Evolutionary conservation across 441 rosid species (phyloP).

Genomic region (Capsella rubella): DNA sequence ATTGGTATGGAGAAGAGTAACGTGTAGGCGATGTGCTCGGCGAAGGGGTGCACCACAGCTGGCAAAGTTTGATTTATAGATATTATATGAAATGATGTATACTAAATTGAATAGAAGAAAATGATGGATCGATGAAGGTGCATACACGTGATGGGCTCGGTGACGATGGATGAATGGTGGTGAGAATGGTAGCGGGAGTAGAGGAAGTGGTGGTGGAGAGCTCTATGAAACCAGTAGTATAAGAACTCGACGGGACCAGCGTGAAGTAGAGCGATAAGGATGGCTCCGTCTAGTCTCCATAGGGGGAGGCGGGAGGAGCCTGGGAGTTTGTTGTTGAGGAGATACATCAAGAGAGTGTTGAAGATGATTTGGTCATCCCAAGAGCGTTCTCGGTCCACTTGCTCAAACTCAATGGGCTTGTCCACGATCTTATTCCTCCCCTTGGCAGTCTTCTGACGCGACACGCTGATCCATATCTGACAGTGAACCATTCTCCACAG

Average conservation of each 20-base stretch:
- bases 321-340: background rate
- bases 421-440: slow-evolving; percentile 72
- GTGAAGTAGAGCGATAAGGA: slow-evolving; percentile 50
- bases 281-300: slow-evolving; percentile 51
- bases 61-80: slow-evolving; percentile 47
- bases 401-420: slow-evolving; percentile 75
- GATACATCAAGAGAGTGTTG: slow-evolving; percentile 47
- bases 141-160: slow-evolving; percentile 50
- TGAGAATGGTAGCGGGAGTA: slow-evolving; percentile 67
- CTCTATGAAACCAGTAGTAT: slow-evolving; percentile 60
- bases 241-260: slow-evolving; percentile 62
- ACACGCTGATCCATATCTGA: slow-evolving; percentile 76
- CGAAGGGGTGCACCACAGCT: slow-evolving; percentile 86
- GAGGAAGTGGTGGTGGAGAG: slow-evolving; percentile 64
- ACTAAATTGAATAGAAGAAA: background rate
- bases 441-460: slow-evolving; percentile 70
- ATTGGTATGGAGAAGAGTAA: slow-evolving; percentile 59
- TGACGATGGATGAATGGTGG: slow-evolving; percentile 61
- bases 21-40: slow-evolving; percentile 62
- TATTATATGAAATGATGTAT: background rate
- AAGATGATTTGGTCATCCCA: slow-evolving; percentile 57
- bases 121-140: background rate
- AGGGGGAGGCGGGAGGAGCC: slow-evolving; percentile 43
- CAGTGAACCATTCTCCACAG: slow-evolving; percentile 66
- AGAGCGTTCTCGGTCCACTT: slow-evolving; percentile 74